Conservation (phyloP, 1,284 basidiomycete species). For the Cutaneotrichosporon cyanovorans region DNA sequence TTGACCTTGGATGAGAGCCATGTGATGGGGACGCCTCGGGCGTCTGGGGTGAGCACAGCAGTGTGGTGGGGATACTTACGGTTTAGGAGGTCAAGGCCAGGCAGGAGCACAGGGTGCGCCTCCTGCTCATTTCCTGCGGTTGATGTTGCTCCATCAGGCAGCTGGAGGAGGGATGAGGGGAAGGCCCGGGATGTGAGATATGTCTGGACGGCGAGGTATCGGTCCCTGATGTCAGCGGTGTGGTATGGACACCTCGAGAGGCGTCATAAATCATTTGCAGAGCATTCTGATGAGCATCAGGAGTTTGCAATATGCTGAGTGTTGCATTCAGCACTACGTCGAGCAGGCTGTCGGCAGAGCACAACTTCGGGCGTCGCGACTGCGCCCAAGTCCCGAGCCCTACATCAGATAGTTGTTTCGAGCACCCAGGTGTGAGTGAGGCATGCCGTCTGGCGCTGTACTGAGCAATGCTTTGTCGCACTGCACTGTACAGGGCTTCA, state of each 20-base stretch:
- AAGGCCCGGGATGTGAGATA: conserved; percentile 81
- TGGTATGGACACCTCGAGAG: no score
- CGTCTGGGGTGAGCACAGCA: conserved; percentile 18
- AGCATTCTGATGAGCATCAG: no score
- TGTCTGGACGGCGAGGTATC: conserved; percentile 62
- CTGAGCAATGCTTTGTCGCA: no score
- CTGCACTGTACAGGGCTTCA: no score
- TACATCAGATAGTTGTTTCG: no score
- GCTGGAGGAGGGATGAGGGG: conserved; percentile 66
- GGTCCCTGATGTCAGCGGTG: conserved; percentile 52
- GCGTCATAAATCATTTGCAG: no score
- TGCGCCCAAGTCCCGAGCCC: no score
- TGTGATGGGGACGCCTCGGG: conserved; percentile 62
- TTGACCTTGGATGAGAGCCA: conserved; percentile 58
- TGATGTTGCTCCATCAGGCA: conserved; percentile 24
- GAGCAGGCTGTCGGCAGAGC: not conserved
- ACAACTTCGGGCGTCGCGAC: no score
- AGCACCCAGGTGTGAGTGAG: no score
- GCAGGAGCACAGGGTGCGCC: conserved; percentile 70
- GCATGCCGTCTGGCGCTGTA: no score
- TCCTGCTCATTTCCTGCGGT: conserved; percentile 22
- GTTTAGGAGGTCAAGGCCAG: conserved; percentile 76
- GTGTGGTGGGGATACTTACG: conserved; percentile 47
- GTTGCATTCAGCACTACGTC: no score
- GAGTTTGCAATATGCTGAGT: no score